Conservation (phyloP, 2,329 filamentous ascomycete species). For the Penicillium sp. region DNA sequence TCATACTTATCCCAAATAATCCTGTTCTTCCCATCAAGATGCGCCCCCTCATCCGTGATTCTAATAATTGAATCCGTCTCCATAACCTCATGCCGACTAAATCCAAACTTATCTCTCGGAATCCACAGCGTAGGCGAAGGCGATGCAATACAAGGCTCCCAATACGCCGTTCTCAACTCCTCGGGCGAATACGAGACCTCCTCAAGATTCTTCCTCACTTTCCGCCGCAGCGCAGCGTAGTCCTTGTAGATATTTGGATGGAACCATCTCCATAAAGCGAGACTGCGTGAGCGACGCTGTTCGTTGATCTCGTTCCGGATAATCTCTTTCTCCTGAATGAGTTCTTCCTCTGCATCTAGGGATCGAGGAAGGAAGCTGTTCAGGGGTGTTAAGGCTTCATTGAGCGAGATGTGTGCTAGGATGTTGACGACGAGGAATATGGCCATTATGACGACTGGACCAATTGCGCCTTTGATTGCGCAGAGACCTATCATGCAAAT, state of each 20-base stretch:
- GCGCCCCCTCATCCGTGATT: constrained; percentile 76
- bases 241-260: constrained; percentile 75
- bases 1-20: constrained; percentile 61
- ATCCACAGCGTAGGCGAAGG: constrained; percentile 74
- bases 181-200: constrained; percentile 63
- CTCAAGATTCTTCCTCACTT: constrained; percentile 62
- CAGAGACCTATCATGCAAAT: constrained; percentile 85
- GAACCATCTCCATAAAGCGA: constrained; percentile 47
- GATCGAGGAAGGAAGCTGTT: constrained; percentile 71
- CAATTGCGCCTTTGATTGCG: constrained; percentile 62
- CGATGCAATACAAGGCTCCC: constrained; percentile 67
- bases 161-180: constrained; percentile 67
- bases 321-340: constrained; percentile 40
- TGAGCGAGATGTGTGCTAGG: constrained; percentile 66
- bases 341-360: constrained; percentile 57
- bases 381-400: constrained; percentile 45
- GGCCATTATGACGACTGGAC: constrained; percentile 74
- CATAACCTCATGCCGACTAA: constrained; percentile 73
- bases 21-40: constrained; percentile 68
- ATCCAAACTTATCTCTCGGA: constrained; percentile 70
- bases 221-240: constrained; percentile 68
- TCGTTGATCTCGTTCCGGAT: constrained; percentile 22
- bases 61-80: constrained; percentile 70
- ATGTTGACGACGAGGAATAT: constrained; percentile 72
- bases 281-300: constrained; percentile 20